These are phyloP conservation scores for Calophaca sinica DNA, from an alignment of 306 rosid species.

Conservation along the genomic window DNA sequence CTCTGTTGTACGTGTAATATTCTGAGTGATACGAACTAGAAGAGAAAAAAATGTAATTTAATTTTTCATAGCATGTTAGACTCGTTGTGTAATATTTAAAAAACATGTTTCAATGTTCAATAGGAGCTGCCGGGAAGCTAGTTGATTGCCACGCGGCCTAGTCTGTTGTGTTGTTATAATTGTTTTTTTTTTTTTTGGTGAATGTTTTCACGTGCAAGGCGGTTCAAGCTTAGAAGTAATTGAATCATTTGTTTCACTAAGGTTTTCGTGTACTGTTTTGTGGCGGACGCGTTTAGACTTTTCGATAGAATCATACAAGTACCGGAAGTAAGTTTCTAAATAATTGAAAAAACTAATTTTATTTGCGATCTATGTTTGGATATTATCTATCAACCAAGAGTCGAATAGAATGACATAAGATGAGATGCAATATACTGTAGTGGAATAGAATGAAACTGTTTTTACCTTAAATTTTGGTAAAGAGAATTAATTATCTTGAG, in stretches of 20 bases:
- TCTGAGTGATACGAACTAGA: conserved; percentile 49
- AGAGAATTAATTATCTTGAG: too few species aligned
- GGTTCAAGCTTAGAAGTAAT: conserved; percentile 40
- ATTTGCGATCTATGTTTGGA: too few species aligned
- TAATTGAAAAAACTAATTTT: too few species aligned
- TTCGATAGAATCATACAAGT: too few species aligned
- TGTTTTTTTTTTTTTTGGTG: conserved; percentile 40
- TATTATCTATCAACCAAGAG: too few species aligned
- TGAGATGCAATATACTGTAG: too few species aligned
- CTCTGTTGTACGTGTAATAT: conserved; percentile 50
- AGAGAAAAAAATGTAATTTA: conserved; percentile 43
- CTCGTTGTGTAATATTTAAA: conserved; percentile 45
- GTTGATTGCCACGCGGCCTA: conserved; percentile 30
- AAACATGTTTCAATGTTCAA: conserved; percentile 43
- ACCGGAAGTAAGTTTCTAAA: too few species aligned
- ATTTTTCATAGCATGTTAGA: conserved; percentile 52
- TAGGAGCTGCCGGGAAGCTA: conserved; percentile 51
- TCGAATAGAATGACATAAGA: too few species aligned
- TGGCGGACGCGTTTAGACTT: too few species aligned
- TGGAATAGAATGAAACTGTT: too few species aligned
- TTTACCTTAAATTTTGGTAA: too few species aligned
- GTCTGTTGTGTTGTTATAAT: conserved; percentile 42
- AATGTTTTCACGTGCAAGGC: conserved; percentile 39
- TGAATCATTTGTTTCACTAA: conserved; percentile 33
- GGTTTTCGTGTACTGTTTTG: too few species aligned